Conservation (phyloP, 2,329 filamentous ascomycete genomes). For the Stemphylium lycopersici region DNA sequence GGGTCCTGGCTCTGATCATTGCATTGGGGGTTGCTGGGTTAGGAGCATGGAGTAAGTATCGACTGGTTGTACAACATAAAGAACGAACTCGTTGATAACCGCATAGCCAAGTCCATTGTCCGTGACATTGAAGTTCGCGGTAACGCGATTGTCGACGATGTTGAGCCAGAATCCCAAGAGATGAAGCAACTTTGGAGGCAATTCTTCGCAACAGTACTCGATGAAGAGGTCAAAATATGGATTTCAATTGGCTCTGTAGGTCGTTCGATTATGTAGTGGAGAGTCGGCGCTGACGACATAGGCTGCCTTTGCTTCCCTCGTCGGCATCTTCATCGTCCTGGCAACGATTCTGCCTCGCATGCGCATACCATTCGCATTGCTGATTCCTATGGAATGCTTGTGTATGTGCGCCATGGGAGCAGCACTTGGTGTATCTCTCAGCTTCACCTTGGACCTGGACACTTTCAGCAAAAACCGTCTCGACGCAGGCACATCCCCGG, state of each 20-base stretch:
- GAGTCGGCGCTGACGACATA: slow-evolving; percentile 15
- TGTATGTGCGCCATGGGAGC: slow-evolving; percentile 30
- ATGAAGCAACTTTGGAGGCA: slow-evolving; percentile 24
- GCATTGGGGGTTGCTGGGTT: slow-evolving; percentile 29
- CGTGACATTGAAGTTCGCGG: slow-evolving; percentile 32
- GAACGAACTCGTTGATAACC: not conserved
- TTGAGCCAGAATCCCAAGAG: slow-evolving; percentile 11
- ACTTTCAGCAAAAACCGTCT: slow-evolving; percentile 16
- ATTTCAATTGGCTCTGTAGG: slow-evolving; percentile 35
- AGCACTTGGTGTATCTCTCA: slow-evolving; percentile 31
- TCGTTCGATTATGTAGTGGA: not conserved
- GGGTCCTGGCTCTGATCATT: slow-evolving; percentile 30
- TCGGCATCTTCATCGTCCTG: slow-evolving; percentile 22
- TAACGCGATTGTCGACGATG: slow-evolving; percentile 16
- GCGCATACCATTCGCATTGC: slow-evolving; percentile 23
- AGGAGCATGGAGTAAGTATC: slow-evolving; percentile 33
- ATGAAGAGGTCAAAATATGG: slow-evolving; percentile 28
- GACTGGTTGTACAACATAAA: not conserved
- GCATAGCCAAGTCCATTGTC: slow-evolving; percentile 24
- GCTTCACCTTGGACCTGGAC: slow-evolving; percentile 24
- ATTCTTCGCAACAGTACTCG: slow-evolving; percentile 23
- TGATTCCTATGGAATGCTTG: slow-evolving; percentile 31
- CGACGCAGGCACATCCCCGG: slow-evolving; percentile 17
- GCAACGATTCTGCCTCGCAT: slow-evolving; percentile 22
- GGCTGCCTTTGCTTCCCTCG: slow-evolving; percentile 30